phyloP scores from a whole-genome alignment of 345 rosid species.

The Linum tenue region DNA sequence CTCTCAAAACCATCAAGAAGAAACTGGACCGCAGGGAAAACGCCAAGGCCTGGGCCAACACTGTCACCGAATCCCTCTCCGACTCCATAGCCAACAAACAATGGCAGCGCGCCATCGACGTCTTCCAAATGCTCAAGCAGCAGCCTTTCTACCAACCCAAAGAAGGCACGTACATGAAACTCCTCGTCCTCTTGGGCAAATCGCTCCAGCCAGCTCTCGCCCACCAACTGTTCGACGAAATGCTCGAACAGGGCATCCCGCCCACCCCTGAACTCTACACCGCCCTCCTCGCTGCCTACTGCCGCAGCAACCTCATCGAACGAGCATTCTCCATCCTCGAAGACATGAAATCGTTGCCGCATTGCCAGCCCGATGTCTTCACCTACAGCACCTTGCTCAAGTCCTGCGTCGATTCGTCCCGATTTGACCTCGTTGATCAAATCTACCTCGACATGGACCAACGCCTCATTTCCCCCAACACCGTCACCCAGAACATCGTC shows the following conservation, averaged over 20 bases:
- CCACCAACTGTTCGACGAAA: conserved; percentile 57
- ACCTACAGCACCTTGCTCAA: conserved; percentile 71
- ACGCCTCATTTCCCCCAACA: conserved; percentile 60
- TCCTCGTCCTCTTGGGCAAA: conserved; percentile 62
- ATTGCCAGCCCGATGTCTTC: conserved; percentile 72
- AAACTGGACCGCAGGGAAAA: conserved; percentile 50
- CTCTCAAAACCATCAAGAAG: conserved; percentile 66
- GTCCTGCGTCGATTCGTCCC: conserved; percentile 52
- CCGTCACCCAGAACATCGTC: conserved; percentile 79
- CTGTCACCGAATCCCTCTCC: conserved; percentile 74
- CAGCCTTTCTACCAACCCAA: conserved; percentile 72
- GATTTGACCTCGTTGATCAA: conserved; percentile 51
- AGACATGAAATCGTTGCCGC: conserved; percentile 59
- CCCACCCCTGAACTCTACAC: conserved; percentile 73
- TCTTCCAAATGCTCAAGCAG: conserved; percentile 54
- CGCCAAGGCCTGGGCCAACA: conserved; percentile 68
- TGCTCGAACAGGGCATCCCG: conserved; percentile 69
- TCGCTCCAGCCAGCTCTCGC: conserved; percentile 62
- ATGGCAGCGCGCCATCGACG: conserved; percentile 80
- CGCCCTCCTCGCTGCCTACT: conserved; percentile 62
- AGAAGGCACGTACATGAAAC: conserved; percentile 77
- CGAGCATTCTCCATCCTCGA: conserved; percentile 53
- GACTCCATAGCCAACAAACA: conserved; percentile 66
- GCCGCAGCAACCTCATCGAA: conserved; percentile 55
- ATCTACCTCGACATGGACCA: conserved; percentile 61